Percentiles rank a stretch among this genome's conserved stretches.
Conservation (phyloP, 2,329 filamentous ascomycete genomes). For the Knufia fluminis region DNA sequence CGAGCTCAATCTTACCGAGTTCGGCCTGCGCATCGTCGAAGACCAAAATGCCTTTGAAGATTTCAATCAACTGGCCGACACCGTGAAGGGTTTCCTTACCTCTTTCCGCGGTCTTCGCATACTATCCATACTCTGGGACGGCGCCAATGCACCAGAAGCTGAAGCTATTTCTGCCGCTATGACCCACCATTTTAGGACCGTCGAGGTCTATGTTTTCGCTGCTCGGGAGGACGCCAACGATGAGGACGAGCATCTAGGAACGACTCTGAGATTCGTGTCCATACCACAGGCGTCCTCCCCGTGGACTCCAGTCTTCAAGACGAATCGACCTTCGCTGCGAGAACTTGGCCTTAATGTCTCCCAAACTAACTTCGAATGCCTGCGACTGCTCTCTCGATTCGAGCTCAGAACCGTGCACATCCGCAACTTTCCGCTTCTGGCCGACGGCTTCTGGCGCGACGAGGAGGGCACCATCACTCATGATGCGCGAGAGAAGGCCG, state of each 20-base stretch:
- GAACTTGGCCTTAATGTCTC: no score
- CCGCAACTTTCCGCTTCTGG: constrained; percentile 4
- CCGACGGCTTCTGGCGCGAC: not conserved
- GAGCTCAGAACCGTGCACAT: constrained; percentile 5
- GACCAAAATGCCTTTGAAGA: not conserved
- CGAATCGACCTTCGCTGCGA: no score
- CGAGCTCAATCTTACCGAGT: not conserved
- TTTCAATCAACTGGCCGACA: not conserved
- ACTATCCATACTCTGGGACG: not conserved
- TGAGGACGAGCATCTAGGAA: no score
- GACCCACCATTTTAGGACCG: not conserved
- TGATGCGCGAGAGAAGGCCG: not conserved
- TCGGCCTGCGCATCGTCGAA: not conserved
- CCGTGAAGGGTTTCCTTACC: not conserved
- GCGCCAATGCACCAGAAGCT: not conserved
- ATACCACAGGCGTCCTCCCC: not conserved
- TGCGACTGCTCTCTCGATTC: constrained; percentile 2
- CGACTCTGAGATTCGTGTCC: not conserved
- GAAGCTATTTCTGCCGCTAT: not conserved
- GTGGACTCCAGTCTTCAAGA: not conserved
- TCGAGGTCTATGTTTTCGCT: constrained; percentile 4
- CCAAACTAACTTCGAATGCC: no score
- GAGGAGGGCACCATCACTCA: not conserved
- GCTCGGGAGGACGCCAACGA: no score
- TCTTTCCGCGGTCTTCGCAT: constrained; percentile 2